A percentile compares a stretch with the other conserved stretches of the same genome.
Evolutionary conservation across 805 yeast genomes (phyloP).

Genomic region (Candida dajiaensis): DNA sequence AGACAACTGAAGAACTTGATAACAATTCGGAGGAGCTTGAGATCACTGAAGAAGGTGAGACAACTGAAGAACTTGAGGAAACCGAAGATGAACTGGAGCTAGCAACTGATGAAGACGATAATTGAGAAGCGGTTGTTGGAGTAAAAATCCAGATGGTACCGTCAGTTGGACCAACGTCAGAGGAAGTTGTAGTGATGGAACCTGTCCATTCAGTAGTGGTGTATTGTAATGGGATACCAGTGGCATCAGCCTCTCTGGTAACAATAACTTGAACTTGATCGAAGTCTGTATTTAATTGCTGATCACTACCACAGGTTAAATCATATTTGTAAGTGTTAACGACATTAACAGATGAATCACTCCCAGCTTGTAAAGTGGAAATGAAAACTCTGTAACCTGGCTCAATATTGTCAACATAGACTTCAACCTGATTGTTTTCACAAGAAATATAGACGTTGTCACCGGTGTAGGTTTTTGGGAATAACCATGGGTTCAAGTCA

Average conservation of each 20-base stretch:
- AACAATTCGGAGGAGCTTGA: neutral
- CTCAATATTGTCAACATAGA: conserved; percentile 18
- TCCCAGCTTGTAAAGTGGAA: conserved; percentile 26
- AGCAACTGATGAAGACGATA: conserved; percentile 1
- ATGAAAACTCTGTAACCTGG: conserved; percentile 25
- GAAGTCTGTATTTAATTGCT: neutral
- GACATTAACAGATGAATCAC: neutral
- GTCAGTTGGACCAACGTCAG: conserved; percentile 12
- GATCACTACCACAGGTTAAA: conserved; percentile 9
- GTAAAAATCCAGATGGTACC: conserved; percentile 16
- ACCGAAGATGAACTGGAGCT: neutral
- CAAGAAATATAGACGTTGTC: conserved; percentile 20
- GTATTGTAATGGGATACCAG: conserved; percentile 15
- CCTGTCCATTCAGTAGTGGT: conserved; percentile 17
- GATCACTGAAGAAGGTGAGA: neutral
- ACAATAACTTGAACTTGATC: conserved; percentile 3
- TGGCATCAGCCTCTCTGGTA: conserved; percentile 16
- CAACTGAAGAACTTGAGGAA: neutral
- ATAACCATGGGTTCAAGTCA: conserved; percentile 29
- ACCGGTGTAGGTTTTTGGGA: conserved; percentile 19
- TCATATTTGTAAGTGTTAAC: conserved; percentile 10
- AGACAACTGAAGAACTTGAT: neutral
- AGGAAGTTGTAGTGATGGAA: conserved; percentile 13
- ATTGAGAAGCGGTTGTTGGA: conserved; percentile 8
- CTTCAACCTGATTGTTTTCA: conserved; percentile 15